phyloP scores from a whole-genome alignment of 2,329 filamentous ascomycete species.

The Emydomyces testavorans region DNA sequence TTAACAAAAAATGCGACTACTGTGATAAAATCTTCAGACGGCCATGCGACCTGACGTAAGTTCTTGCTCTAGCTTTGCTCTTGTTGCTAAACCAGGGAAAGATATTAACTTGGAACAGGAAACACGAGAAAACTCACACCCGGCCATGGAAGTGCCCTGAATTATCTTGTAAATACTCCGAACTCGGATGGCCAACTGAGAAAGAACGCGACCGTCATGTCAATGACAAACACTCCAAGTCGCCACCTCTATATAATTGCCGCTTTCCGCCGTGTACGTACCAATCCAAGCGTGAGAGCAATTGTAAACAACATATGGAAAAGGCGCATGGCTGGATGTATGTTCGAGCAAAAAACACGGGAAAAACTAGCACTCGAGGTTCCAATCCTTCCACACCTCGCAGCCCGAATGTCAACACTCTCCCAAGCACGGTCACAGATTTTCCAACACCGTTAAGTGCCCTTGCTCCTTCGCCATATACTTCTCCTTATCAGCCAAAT shows the following conservation, averaged over 20 bases:
- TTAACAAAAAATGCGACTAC: constrained; percentile 67
- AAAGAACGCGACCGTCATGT: constrained; percentile 94
- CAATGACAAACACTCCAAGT: constrained; percentile 85
- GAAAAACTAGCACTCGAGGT: constrained; percentile 38
- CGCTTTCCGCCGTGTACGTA: constrained; percentile 75
- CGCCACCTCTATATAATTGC: constrained; percentile 74
- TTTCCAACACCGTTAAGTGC: constrained; percentile 40
- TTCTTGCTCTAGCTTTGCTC: constrained; percentile 8
- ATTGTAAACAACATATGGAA: constrained; percentile 98
- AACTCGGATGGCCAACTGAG: constrained; percentile 88
- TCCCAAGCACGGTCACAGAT: constrained; percentile 44
- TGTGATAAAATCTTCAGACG: constrained; percentile 92
- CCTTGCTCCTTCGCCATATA: constrained; percentile 22
- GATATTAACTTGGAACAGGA: constrained; percentile 34
- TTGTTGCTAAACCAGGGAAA: background rate
- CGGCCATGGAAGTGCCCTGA: constrained; percentile 89
- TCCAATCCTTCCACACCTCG: constrained; percentile 38
- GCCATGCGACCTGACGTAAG: constrained; percentile 75
- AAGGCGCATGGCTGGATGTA: constrained; percentile 90
- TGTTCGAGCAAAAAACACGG: constrained; percentile 82
- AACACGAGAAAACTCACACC: constrained; percentile 96
- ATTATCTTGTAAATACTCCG: constrained; percentile 74
- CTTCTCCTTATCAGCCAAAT: constrained; percentile 21
- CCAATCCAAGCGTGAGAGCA: constrained; percentile 88
- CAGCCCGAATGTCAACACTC: constrained; percentile 53